Evolutionary conservation across 1,284 basidiomycete genomes (phyloP).

Genomic region (Puccinia triticina): DNA sequence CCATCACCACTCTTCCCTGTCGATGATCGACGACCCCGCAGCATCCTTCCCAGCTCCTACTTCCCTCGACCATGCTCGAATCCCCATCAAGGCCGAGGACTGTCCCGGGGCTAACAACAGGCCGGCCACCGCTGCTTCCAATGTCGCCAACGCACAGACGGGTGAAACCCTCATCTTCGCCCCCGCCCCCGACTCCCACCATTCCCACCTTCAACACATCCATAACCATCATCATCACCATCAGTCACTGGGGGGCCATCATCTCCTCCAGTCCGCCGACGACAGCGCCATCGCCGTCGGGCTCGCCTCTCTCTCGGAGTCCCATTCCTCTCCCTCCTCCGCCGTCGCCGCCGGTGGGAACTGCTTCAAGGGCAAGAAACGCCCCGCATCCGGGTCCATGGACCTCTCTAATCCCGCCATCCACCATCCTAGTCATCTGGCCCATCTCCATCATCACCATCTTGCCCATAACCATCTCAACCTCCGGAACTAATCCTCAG

Average conservation of each 20-base stretch:
- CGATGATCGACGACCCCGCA: neutral
- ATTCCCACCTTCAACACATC: neutral
- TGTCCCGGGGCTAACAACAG: neutral
- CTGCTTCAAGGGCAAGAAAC: slow-evolving; percentile 27
- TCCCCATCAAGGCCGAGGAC: neutral
- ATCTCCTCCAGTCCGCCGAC: neutral
- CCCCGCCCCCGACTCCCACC: neutral
- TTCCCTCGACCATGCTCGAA: neutral
- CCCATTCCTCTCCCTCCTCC: neutral
- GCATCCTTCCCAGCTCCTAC: neutral
- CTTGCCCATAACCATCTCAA: neutral
- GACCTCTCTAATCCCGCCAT: neutral
- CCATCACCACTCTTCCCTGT: neutral
- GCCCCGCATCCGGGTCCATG: slow-evolving; percentile 37
- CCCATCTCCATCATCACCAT: neutral
- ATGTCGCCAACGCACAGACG: neutral
- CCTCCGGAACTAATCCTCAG: neutral
- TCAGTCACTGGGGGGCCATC: neutral
- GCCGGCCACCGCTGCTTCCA: neutral
- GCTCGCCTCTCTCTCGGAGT: neutral
- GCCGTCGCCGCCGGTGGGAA: neutral
- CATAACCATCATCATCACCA: neutral
- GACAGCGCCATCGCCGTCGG: neutral
- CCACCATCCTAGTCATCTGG: neutral
- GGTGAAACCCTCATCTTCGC: neutral